These are phyloP conservation scores for Leucaena leucocephala DNA, from an alignment of 306 rosid species.

Conservation along the genomic window DNA sequence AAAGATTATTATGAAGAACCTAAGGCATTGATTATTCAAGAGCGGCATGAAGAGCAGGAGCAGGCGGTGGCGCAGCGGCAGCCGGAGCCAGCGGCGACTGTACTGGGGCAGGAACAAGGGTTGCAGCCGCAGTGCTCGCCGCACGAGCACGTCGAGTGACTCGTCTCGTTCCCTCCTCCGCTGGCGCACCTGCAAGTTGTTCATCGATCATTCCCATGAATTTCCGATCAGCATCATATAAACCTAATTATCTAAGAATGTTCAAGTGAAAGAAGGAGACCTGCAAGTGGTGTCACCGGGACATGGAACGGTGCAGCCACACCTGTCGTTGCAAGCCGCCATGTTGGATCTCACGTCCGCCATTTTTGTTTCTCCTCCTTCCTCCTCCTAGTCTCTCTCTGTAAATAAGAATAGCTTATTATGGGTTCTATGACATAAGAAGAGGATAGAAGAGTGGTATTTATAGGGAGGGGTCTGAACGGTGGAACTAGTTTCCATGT, in stretches of 20 bases:
- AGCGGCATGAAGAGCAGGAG: slow-evolving; percentile 52
- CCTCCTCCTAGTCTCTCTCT: background rate
- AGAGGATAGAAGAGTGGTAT: background rate
- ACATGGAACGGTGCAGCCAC: slow-evolving; percentile 53
- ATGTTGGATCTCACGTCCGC: slow-evolving; percentile 32
- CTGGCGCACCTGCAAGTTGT: background rate
- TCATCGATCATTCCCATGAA: too few species aligned
- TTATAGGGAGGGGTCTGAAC: background rate
- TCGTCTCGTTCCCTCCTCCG: background rate
- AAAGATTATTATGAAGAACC: too few species aligned
- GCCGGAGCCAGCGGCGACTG: slow-evolving; percentile 47
- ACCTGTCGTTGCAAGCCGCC: slow-evolving; percentile 33
- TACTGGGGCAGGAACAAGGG: slow-evolving; percentile 63
- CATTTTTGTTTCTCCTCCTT: slow-evolving; percentile 15
- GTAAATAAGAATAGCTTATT: too few species aligned
- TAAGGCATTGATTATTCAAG: slow-evolving; percentile 12
- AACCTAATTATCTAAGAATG: too few species aligned
- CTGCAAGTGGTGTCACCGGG: slow-evolving; percentile 45
- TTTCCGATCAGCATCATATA: too few species aligned
- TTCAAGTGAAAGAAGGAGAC: too few species aligned
- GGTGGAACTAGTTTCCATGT: too few species aligned
- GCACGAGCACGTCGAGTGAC: slow-evolving; percentile 64
- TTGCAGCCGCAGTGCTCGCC: slow-evolving; percentile 85
- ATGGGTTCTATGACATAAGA: background rate
- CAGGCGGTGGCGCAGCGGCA: slow-evolving; percentile 61